These are phyloP conservation scores for Populus hybrid DNA, from an alignment of 441 rosid species.

Conservation along the genomic window DNA sequence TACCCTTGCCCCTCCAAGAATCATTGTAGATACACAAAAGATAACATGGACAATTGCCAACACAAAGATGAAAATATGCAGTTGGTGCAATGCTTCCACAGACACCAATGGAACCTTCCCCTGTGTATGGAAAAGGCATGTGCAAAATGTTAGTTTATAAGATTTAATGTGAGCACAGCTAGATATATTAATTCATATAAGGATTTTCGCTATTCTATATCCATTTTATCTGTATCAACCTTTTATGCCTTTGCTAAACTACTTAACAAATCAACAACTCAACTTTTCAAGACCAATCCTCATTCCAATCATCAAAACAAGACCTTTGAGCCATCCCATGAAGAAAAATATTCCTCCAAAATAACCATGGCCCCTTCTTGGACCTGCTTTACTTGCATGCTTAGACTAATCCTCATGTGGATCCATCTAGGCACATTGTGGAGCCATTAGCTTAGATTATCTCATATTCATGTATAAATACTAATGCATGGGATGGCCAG, in stretches of 20 bases:
- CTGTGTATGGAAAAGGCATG: constrained; percentile 30
- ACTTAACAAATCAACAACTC: too few relatives aligned
- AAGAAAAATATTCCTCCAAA: not conserved
- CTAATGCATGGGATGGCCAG: not conserved
- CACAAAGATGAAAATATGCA: constrained; percentile 85
- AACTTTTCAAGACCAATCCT: not conserved
- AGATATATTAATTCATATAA: not conserved
- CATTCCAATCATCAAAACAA: not conserved
- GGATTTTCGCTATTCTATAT: not conserved
- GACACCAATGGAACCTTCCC: constrained; percentile 68
- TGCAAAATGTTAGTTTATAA: not conserved
- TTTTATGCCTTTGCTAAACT: not conserved
- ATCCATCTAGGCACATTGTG: not conserved
- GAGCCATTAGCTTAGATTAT: not conserved
- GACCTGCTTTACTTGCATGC: not conserved
- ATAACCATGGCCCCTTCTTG: not conserved
- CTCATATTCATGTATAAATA: not conserved
- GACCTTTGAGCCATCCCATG: not conserved
- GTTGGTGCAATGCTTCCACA: constrained; percentile 78
- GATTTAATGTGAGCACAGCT: not conserved
- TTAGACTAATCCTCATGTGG: not conserved
- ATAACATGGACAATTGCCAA: constrained; percentile 78
- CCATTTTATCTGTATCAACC: not conserved
- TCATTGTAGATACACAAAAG: constrained; percentile 74
- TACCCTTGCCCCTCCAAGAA: constrained; percentile 84